Percentiles rank a stretch among this genome's conserved stretches.
Evolutionary conservation across 1,284 basidiomycete genomes (phyloP).

Genomic region (Boletus mariae): DNA sequence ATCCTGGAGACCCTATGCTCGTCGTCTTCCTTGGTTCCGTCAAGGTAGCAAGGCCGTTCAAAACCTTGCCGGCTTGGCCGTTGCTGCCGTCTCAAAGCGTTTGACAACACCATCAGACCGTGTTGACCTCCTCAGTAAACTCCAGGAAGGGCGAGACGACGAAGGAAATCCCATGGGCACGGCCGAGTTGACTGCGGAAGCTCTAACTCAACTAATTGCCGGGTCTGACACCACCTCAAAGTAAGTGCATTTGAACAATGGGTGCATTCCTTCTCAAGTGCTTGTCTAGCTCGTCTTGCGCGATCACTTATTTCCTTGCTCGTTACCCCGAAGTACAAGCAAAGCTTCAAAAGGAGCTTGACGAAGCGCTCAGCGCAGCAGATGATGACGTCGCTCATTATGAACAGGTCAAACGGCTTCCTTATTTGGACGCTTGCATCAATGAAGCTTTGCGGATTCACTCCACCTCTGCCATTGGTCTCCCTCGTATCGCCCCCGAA

Average conservation of each 20-base stretch:
- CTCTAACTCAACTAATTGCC: constrained; percentile 81
- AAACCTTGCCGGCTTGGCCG: constrained; percentile 76
- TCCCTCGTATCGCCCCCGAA: constrained; percentile 73
- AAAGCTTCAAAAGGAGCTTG: constrained; percentile 78
- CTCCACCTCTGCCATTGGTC: constrained; percentile 76
- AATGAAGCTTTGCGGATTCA: constrained; percentile 80
- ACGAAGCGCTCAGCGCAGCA: constrained; percentile 63
- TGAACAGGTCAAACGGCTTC: constrained; percentile 64
- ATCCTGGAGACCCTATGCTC: constrained; percentile 65
- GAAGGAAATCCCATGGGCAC: constrained; percentile 75
- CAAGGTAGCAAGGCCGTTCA: constrained; percentile 67
- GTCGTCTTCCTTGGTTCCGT: constrained; percentile 73
- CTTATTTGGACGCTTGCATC: constrained; percentile 80
- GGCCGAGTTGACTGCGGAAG: constrained; percentile 84
- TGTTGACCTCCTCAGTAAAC: constrained; percentile 76
- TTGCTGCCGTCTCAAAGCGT: constrained; percentile 77
- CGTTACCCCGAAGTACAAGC: constrained; percentile 60
- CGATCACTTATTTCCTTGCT: constrained; percentile 81
- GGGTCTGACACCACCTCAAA: constrained; percentile 84
- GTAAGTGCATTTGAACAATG: constrained; percentile 37
- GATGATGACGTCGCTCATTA: constrained; percentile 53
- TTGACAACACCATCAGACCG: constrained; percentile 63
- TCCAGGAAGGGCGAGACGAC: constrained; percentile 75
- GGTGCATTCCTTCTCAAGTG: not conserved
- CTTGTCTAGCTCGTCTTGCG: constrained; percentile 63